Base-by-base conservation (phyloP, 1,284 basidiomycete genomes). In the Fistulina hepatica region DNA sequence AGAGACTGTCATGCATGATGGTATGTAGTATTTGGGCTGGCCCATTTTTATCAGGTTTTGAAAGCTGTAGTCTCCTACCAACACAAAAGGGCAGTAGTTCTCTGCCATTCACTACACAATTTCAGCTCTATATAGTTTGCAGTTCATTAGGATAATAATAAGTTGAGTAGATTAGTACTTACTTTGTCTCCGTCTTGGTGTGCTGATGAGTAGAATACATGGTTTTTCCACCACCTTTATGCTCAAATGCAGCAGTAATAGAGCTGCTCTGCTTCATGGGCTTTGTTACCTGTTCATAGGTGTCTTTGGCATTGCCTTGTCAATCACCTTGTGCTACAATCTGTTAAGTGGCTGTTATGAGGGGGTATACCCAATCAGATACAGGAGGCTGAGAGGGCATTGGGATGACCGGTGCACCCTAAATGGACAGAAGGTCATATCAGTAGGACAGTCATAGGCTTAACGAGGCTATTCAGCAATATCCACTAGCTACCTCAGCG, bases 61-160 rank as follows among this genome's bases (percentile, higher is more conserved):
- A 38, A 51, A 53, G 1, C 41, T 48, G 15, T 37, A 39, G 30
- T 56, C 50, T 4, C 44, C 40, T 6, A 52, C 46, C 33, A 53
- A 51, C 2, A 20, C 27, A 26, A 53, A 51, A 2, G 52, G 51
- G 0, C 47, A 43, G 13, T 39, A 42, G 16, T 44, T 52, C 38
- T 60, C 50, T 0, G 51, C 33, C 6, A 59, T 44, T 58, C 59
- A 61, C 12, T 41, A 40, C 3, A 58, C 49, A 32, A 52, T 45
- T 33, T 52, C 50, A 4, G 50, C 49, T 2, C 56, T 55, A 32
- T n/a, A 42, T 16, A 28, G 6, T 30, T 12, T 6, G 6, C 6
- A 16, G n/a, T 7, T 12, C 27, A 30, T 13, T 12, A 12, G 17
- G 6, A n/a, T n/a, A 6, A 30, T 7, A n/a, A 6, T n/a, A 30